Evolutionary conservation across 495 filamentous ascomycete genomes (phyloP), one percentile per base, ranked within the genome.

Genomic region (Pseudoneurospora amorphoporcata): DNA sequence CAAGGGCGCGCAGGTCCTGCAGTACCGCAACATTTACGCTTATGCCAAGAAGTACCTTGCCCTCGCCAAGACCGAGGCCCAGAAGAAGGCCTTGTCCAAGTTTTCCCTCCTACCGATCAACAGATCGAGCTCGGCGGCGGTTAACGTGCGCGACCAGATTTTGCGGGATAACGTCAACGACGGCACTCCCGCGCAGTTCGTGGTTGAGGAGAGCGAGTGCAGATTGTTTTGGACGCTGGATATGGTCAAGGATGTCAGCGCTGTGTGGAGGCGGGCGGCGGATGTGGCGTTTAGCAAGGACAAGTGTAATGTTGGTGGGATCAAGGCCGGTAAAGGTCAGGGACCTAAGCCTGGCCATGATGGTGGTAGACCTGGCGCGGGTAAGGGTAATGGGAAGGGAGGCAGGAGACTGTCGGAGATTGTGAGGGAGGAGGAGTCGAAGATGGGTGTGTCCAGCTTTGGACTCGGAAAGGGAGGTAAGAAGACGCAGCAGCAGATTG

Each of bases 251-350:
- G 80, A 84, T 70, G 80, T 82, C 8, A 76, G 76, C 19, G 78
- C 75, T 8, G 80, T 83, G 4, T 88, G 86, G 87, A 76, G 79
- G n/a, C 77, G 81, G 70, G 84, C 82, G 12, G 76, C 74, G 47
- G 84, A 84, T 3, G 92, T 92, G 2, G 92, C 93, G 70, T 97
- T 71, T 16, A 73, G 71, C 19, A 72, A 61, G 4, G 72, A 19
- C 2, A 38, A 41, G 38, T 75, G 74, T 37, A 69, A 29, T 23
- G 53, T 70, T 17, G 74, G 74, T 8, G 72, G 72, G 16, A 71
- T 75, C 32, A 65, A 65, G 40, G 16, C n/a, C 8, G 45, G 23
- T 19, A 45, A 43, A 69, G n/a, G 37, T 5, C n/a, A 71, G 29
- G 70, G 37, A 16, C 35, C 47, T 10, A 37, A 53, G 69, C 39